phyloP scores from a whole-genome alignment of 1,284 basidiomycete genomes.

The Trichosporon asahii region DNA sequence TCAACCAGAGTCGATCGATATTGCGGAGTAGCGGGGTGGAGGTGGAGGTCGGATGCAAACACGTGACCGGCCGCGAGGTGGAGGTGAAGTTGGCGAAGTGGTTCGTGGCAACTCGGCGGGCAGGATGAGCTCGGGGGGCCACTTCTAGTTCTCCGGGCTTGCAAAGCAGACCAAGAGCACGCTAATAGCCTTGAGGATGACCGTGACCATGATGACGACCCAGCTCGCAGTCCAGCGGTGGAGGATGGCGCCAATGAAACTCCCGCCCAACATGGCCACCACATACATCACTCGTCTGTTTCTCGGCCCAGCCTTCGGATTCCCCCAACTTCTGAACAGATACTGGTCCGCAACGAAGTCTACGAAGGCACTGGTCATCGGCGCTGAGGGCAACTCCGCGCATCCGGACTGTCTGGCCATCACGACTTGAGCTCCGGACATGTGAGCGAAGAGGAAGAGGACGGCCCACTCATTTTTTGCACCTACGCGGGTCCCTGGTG shows the following conservation, averaged over 20 bases:
- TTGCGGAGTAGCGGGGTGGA: no score
- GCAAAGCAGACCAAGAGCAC: constrained; percentile 25
- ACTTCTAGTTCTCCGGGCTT: constrained; percentile 5
- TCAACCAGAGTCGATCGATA: no score
- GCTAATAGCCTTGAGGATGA: constrained; percentile 35
- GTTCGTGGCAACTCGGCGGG: neutral
- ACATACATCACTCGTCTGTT: constrained; percentile 44
- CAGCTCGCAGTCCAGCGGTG: constrained; percentile 39
- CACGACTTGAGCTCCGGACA: constrained; percentile 50
- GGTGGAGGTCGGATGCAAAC: neutral
- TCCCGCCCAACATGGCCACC: constrained; percentile 40
- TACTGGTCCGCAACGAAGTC: constrained; percentile 47
- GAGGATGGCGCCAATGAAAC: constrained; percentile 42
- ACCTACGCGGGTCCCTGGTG: constrained; percentile 25
- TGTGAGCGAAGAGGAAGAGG: constrained; percentile 43
- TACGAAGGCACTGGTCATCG: constrained; percentile 47
- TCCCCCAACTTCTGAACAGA: constrained; percentile 32
- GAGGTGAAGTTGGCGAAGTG: neutral
- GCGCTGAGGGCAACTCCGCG: constrained; percentile 43
- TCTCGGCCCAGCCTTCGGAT: constrained; percentile 33
- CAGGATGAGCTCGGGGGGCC: neutral
- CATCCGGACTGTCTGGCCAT: constrained; percentile 40
- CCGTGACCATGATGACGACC: constrained; percentile 39
- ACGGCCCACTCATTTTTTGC: constrained; percentile 40
- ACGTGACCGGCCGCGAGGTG: neutral